Percentiles rank a stretch among this genome's conserved stretches.
These are phyloP conservation scores for Arthrobotrys megalospora DNA, from an alignment of 2,329 filamentous ascomycete genomes.

Conservation along the genomic window DNA sequence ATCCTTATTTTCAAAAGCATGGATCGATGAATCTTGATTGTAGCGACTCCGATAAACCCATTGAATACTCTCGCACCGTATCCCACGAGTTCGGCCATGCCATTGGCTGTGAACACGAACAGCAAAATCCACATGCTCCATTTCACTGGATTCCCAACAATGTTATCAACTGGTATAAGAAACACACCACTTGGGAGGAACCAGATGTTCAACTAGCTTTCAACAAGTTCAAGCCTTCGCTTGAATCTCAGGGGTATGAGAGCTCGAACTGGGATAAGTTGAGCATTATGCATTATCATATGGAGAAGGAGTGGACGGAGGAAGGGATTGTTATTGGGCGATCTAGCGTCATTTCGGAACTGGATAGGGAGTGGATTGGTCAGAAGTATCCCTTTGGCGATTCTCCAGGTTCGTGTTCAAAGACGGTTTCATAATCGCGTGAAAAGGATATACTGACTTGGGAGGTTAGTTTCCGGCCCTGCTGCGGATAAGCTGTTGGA, in stretches of 20 bases:
- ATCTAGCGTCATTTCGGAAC: neutral
- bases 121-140: constrained; percentile 61
- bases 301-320: constrained; percentile 9
- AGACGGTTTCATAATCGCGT: neutral
- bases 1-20: constrained; percentile 3
- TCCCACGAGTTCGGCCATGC: constrained; percentile 66
- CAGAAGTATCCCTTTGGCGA: constrained; percentile 28
- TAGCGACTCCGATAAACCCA: constrained; percentile 61
- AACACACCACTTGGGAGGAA: neutral
- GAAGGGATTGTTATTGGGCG: constrained; percentile 8
- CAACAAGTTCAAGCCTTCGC: constrained; percentile 8
- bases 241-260: neutral
- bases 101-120: constrained; percentile 65
- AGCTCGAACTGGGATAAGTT: constrained; percentile 19
- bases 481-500: constrained; percentile 18
- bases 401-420: constrained; percentile 10
- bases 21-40: constrained; percentile 65
- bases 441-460: neutral
- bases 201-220: neutral
- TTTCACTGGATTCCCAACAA: constrained; percentile 64
- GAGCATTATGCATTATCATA: constrained; percentile 41
- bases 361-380: constrained; percentile 31
- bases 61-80: constrained; percentile 61
- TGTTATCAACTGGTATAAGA: constrained; percentile 61
- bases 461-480: constrained; percentile 1